Base-by-base conservation (phyloP, 1,139 yeast species). In the Diutina ranongensis region DNA sequence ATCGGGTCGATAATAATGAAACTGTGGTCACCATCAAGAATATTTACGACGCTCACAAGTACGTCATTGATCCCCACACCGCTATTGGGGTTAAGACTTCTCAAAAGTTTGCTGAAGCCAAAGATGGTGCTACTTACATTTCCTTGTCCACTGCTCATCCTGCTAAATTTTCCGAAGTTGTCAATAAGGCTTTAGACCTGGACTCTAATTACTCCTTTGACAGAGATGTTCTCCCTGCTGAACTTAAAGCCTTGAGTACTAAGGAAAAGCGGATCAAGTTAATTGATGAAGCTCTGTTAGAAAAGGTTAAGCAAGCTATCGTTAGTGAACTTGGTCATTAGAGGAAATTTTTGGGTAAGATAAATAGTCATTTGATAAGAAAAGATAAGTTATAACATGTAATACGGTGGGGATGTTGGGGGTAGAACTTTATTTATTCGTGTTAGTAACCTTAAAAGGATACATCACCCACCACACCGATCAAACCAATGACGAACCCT, bases 121-220 rank as follows among this genome's bases (percentile, higher is more conserved):
- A 55, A n/a, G 54, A 63, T 18, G 59, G 67, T 27, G 61, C 71
- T 42, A 64, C 69, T 47, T 86, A 86, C 61, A 74, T 92, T 45
- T 85, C 96, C 4, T 76, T 92, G 50, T 84, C 97, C 2, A 92
- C 98, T 42, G 98, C 98, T 7, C 98, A 92, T 61, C 98, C 98
- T 40, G 98, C 98, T 50, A 92, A 92, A 66, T 92, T 92, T 60
- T 86, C 96, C 25, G 97, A 88, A 52, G 98, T 95, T 46, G 98
- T 92, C 18, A 83, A 88, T 62, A 69, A 76, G 55, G 88, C 97
- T 1, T 75, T 92, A 54, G 61, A 65, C 45, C 72, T 73, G 1
- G 71, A 78, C 51, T 76, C 73, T 21, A 87, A 79, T 21, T 94
- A 89, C 65, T 78, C 88, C 4, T 92, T 92, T 57, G 96, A 87